Evolutionary conservation across 148 eudicot species (phyloP), one percentile per base, ranked within the genome.

Genomic region (Persicaria maculosa): DNA sequence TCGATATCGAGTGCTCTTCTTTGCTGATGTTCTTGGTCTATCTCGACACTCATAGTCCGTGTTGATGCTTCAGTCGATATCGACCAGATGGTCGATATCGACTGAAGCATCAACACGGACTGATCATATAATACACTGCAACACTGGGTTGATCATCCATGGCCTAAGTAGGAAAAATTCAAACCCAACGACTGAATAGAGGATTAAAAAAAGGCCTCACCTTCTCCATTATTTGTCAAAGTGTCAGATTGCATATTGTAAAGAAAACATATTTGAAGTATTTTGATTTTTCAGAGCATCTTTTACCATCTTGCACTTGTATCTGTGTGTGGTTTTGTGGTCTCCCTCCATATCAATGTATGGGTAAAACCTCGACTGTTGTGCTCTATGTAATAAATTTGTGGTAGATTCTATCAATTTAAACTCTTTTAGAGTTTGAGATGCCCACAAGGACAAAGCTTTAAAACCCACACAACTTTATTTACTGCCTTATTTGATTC

Each of bases 241-340:
- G 25, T 58, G 64, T 58, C 64, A 58, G 64, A 6, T 19, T 58
- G 19, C 12, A 4, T 31, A 50, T 3, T 16, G 17, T 14, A 52
- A 52, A 52, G 57, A n/a, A 10, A 52, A 10, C 17, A 57, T n/a
- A n/a, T n/a, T n/a, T n/a, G n/a, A n/a, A n/a, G n/a, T n/a, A n/a
- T n/a, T n/a, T n/a, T n/a, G n/a, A 59, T 20, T 36, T 62, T 62
- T 62, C 44, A 62, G 68, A 62, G 68, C 68, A 62, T 62, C 68
- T n/a, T n/a, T 62, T 7, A 9, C 61, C 25, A n/a, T 55, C 61
- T 55, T 19, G 61, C 10, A 5, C 25, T n/a, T 61, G 67, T 25
- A 61, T 61, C 0, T 61, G 67, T 61, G 43, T 61, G 25, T 61
- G 67, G 67, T 61, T 61, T 61, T 62, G 68, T 20, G 36, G 40